A percentile compares a stretch with the other conserved stretches of the same genome.
phyloP scores from a whole-genome alignment of 768 basidiomycete species.

The Boletus huronensis region DNA sequence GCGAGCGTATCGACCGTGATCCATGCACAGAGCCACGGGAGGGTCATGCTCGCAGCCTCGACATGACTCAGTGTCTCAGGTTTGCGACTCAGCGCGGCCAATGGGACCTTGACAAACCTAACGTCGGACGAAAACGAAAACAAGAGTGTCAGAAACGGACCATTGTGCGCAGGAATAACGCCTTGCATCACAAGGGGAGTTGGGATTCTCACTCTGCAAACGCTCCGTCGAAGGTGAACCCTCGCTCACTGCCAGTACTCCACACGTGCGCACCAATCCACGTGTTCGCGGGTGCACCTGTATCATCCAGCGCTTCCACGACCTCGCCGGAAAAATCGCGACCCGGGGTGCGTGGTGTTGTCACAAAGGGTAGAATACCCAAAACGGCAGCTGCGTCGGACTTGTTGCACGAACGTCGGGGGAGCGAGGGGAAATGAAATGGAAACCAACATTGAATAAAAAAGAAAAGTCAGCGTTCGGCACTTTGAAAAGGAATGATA shows the following conservation, averaged over 20 bases:
- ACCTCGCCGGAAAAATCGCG: slow-evolving; percentile 36
- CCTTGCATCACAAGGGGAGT: not conserved
- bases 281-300: slow-evolving; percentile 10
- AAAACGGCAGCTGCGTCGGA: slow-evolving; percentile 30
- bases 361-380: slow-evolving; percentile 32
- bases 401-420: slow-evolving; percentile 3
- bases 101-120: slow-evolving; percentile 30
- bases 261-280: slow-evolving; percentile 34
- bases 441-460: not conserved
- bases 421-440: not conserved
- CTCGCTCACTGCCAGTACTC: slow-evolving; percentile 33
- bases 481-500: not conserved
- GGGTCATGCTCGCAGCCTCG: slow-evolving; percentile 33
- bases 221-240: slow-evolving; percentile 32
- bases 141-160: not conserved
- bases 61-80: slow-evolving; percentile 24
- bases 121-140: not conserved
- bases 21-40: slow-evolving; percentile 36
- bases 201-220: slow-evolving; percentile 32
- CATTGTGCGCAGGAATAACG: not conserved
- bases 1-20: slow-evolving; percentile 36
- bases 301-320: slow-evolving; percentile 28
- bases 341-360: slow-evolving; percentile 30
- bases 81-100: slow-evolving; percentile 30
- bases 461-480: not conserved